Evolutionary conservation across 257 asterid species (phyloP), one percentile per base, ranked within the genome.

Genomic region (Ajuga chamaepitys): DNA sequence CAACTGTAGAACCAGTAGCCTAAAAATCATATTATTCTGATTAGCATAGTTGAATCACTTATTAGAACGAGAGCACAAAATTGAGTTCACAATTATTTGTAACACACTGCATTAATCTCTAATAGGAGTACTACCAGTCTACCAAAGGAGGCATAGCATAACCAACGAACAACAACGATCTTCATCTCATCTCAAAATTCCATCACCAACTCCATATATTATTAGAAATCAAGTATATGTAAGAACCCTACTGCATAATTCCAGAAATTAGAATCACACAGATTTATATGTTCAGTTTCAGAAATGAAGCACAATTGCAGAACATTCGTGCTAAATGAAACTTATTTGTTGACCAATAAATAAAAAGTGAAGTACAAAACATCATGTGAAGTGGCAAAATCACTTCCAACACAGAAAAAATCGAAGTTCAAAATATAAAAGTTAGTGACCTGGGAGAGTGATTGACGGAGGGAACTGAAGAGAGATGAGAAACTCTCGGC

Each of bases 401-500:
- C 18, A 61, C 30, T 52, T 32, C 2, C 34, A 4, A 3, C n/a
- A 0, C 2, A 21, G 17, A 30, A 71, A 4, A 7, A 14, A 63
- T 55, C 10, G 22, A 62, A 62, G 18, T 40, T 38, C 12, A 41
- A 46, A 63, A 47, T 2, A 5, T 6, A 51, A n/a, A 26, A 50
- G 52, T 5, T 13, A 64, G 58, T 18, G 3, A 90, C 98, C 97
- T 89, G 86, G 9, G 95, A 83, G 74, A 93, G 95, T 13, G 93
- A 66, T 1, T 66, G 68, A 1, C 95, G 95, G 52, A 89, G 94
- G 62, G 97, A 89, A 68, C 82, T 75, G 72, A 93, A 93, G 51
- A 89, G 90, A 75, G 84, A 77, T 40, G 85, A 80, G 79, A 78
- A 93, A 77, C 97, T 93, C 25, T 81, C 84, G 21, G 97, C 97